Evolutionary conservation across 331 rosid species (phyloP).

Genomic region (Cydonia oblonga): DNA sequence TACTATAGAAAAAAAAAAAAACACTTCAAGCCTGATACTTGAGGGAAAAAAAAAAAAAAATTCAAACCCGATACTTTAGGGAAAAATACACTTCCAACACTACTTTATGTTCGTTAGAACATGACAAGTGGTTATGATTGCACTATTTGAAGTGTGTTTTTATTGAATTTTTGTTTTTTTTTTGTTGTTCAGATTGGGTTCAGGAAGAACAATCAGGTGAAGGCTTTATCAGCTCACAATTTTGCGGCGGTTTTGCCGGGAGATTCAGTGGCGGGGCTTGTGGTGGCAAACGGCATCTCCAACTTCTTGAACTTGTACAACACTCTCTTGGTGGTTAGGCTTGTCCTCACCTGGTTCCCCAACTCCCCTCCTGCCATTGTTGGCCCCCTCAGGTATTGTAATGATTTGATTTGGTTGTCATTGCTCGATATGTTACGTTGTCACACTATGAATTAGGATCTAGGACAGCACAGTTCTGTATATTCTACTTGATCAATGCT

Average conservation of each 20-base stretch:
- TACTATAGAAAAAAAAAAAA: too few relatives aligned
- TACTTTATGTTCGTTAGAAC: too few relatives aligned
- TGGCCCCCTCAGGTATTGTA: conserved; percentile 64
- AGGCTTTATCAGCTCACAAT: conserved; percentile 32
- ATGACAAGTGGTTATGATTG: too few relatives aligned
- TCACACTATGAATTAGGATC: not conserved
- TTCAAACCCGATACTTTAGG: too few relatives aligned
- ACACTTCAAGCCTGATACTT: too few relatives aligned
- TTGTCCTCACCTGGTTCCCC: conserved; percentile 96
- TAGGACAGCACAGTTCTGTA: not conserved
- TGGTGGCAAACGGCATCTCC: conserved; percentile 66
- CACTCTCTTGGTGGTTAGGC: conserved; percentile 73
- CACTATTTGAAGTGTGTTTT: too few relatives aligned
- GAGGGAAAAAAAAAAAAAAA: too few relatives aligned
- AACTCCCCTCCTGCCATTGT: conserved; percentile 80
- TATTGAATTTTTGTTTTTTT: not conserved
- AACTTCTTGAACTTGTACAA: conserved; percentile 86
- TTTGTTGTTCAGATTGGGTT: conserved; percentile 46
- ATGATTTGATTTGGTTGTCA: not conserved
- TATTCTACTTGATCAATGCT: not conserved
- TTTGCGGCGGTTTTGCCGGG: conserved; percentile 92
- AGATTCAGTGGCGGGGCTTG: conserved; percentile 77
- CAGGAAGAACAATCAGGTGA: conserved; percentile 22
- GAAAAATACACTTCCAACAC: too few relatives aligned
- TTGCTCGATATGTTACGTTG: not conserved